Evolutionary conservation across 805 yeast genomes (phyloP), one percentile per base, ranked within the genome.

Genomic region (Torulaspora quercuum): DNA sequence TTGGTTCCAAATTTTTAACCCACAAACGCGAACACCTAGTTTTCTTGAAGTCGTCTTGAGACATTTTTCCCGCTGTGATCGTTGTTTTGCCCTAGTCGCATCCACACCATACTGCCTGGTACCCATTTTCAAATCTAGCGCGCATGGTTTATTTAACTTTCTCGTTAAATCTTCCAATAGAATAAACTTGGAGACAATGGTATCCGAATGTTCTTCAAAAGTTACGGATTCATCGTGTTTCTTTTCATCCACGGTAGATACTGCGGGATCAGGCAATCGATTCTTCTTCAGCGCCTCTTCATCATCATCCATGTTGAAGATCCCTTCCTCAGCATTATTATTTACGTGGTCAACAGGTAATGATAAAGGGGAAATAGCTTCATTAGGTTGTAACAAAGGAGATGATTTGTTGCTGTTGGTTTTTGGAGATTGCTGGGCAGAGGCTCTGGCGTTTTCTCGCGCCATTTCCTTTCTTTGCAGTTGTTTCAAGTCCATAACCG

Each of bases 81-180:
- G 57, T 53, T 79, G 82, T 61, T 92, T 92, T 32, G 77, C 64
- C 9, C 64, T 59, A 5, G 72, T 70, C 0, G 97, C 97, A 46
- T 88, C 95, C n/a, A 90, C 82, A 7, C 99, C 98, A 53, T 92
- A 92, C 62, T 92, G 99, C 41, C 99, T 72, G 0, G 99, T 90
- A 0, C 99, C 99, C 97, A 92, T 92, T 57, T 92, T 92, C 50
- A 92, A 68, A 63, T 92, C 99, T 33, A 92, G 65, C 0, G 90
- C 97, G 57, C 96, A 89, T 0, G 98, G 97, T 46, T 74, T 75
- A 19, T 63, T 67, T 79, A 90, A 78, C 15, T 86, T 85, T 37
- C 80, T 73, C 0, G 97, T 92, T 32, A 92, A 65, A 64, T 92
- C 99, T 56, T 94, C 98, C 33, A 92, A 67, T 7, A 92, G 62